Percentiles rank a stretch among this genome's conserved stretches.
These are phyloP conservation scores for Miscanthus lutarioriparius DNA, from an alignment of 176 grass and related monocot genomes.

Conservation along the genomic window DNA sequence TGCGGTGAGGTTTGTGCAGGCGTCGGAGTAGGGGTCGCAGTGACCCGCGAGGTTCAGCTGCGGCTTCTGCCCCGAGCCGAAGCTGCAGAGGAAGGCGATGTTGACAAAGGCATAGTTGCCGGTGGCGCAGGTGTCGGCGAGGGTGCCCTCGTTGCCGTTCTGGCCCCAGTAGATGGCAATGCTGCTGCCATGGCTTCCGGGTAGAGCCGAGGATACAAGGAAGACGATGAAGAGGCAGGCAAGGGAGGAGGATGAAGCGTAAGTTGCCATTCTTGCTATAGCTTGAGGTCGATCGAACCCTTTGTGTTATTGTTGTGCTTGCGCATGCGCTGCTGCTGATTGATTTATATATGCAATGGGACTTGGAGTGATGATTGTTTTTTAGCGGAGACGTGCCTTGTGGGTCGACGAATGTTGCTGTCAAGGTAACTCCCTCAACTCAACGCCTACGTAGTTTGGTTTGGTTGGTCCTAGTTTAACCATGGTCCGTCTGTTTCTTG, in stretches of 20 bases:
- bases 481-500: background rate
- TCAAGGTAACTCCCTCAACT: background rate
- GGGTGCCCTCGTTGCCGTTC: slow-evolving; percentile 64
- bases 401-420: background rate
- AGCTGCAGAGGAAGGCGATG: slow-evolving; percentile 65
- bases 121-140: slow-evolving; percentile 54
- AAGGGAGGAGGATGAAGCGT: background rate
- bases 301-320: background rate
- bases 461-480: background rate
- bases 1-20: slow-evolving; percentile 52
- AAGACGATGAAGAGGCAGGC: slow-evolving; percentile 7
- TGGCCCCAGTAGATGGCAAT: slow-evolving; percentile 86
- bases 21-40: slow-evolving; percentile 53
- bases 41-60: slow-evolving; percentile 67
- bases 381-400: background rate
- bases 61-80: slow-evolving; percentile 49
- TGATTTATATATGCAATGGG: background rate
- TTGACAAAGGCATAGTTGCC: slow-evolving; percentile 61
- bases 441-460: background rate
- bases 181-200: slow-evolving; percentile 15
- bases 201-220: background rate
- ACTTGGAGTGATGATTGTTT: background rate
- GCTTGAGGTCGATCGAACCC: too few species aligned
- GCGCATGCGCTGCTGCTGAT: background rate
- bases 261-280: background rate